Conservation (phyloP, 2,329 filamentous ascomycete genomes). For the Aspergillus sergii region DNA sequence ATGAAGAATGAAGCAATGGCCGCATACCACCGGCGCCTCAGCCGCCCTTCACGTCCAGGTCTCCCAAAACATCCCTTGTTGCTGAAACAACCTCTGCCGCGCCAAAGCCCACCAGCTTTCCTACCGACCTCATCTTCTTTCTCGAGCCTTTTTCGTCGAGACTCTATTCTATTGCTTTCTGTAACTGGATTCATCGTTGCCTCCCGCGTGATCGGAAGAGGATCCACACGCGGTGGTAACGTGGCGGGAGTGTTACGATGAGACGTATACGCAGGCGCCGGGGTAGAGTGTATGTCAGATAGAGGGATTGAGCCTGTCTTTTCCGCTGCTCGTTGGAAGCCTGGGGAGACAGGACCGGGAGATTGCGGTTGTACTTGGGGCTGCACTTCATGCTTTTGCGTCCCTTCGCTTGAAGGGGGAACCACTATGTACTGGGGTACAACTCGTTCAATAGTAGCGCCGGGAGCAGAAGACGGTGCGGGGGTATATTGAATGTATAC, state of each 20-base stretch:
- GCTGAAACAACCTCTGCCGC: constrained; percentile 65
- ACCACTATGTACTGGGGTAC: constrained; percentile 57
- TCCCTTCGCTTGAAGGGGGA: constrained; percentile 58
- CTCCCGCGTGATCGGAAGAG: constrained; percentile 26
- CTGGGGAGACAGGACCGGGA: constrained; percentile 65
- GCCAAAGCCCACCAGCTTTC: constrained; percentile 64
- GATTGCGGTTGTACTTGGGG: constrained; percentile 47
- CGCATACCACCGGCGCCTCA: constrained; percentile 63
- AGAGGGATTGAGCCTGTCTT: constrained; percentile 64
- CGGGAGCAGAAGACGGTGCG: constrained; percentile 57
- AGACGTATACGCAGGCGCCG: constrained; percentile 39
- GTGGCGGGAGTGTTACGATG: constrained; percentile 26
- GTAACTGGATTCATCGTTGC: constrained; percentile 26
- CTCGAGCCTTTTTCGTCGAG: constrained; percentile 60
- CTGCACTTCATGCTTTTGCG: constrained; percentile 28
- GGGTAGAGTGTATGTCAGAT: constrained; percentile 55
- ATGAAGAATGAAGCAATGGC: constrained; percentile 56
- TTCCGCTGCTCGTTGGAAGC: constrained; percentile 63
- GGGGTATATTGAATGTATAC: constrained; percentile 14
- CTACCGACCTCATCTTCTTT: constrained; percentile 66
- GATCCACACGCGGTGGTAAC: constrained; percentile 30
- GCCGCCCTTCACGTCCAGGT: constrained; percentile 64
- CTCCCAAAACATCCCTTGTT: constrained; percentile 67
- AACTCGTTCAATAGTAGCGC: constrained; percentile 44
- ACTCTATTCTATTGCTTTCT: constrained; percentile 47